Base-by-base conservation (phyloP, 2,329 filamentous ascomycete species). In the Arthrobotrys pseudoclavata region DNA sequence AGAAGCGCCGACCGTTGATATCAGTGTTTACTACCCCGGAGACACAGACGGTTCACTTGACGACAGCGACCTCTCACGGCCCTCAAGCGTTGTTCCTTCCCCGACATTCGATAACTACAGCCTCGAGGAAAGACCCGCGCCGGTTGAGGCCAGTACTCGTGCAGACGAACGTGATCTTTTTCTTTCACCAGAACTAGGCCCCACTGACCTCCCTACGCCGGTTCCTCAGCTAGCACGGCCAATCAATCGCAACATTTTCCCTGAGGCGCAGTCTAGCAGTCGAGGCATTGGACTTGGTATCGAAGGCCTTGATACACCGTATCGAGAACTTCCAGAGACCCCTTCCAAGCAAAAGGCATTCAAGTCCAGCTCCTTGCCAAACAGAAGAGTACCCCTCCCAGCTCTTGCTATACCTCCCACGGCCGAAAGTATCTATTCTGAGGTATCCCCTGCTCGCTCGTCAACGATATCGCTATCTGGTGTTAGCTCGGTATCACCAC, bases 1-100 rank as follows among this genome's bases (percentile, higher is more conserved):
- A 24, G 75, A 79, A 53, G 63, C 75, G 6, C 75, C 75, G 15
- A 79, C 69, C 5, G 75, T 79, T 26, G 75, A 79, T 45, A 79
- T 79, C 45, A 74, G 69, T 40, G 75, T 79, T 55, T 79, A 69
- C 48, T 74, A 72, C 40, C 69, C 68, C 13, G 69, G 63, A n/a
- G 75, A 79, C n/a, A 61, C 69, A 4, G 75, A 79, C 64, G 57
- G 47, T 12, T 70, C 66, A 1, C 47, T 72, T 7, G 61, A 66
- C 48, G 62, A 47, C 29, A 78, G 68, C 47, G 75, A 79, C 34
- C 18, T 60, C 18, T 79, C 75, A 6, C 31, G 55, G 10, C 53
- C 75, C n/a, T 15, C 62, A 15, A 70, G 57, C 13, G 55, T 42
- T 18, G 45, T 69, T 37, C 47, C 63, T 7, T 74, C 75, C 20